Evolutionary conservation across 2,329 filamentous ascomycete species (phyloP).

Genomic region (Grosmannia clavigera): DNA sequence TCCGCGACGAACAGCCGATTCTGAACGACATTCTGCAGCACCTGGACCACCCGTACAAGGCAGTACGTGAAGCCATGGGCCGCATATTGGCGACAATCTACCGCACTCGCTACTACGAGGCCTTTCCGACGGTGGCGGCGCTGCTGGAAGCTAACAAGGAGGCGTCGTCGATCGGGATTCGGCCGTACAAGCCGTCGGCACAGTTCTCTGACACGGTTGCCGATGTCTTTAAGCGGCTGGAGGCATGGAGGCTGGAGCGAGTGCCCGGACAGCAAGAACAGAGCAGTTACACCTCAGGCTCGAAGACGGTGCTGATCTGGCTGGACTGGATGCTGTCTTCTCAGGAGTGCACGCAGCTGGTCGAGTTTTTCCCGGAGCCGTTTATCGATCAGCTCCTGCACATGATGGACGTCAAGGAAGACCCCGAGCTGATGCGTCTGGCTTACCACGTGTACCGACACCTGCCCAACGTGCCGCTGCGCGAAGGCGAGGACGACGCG

Average conservation of each 20-base stretch:
- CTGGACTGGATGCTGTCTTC: constrained; percentile 83
- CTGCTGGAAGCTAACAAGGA: constrained; percentile 69
- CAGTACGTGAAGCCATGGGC: constrained; percentile 89
- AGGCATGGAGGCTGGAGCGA: constrained; percentile 77
- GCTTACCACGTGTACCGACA: constrained; percentile 97
- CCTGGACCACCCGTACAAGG: constrained; percentile 95
- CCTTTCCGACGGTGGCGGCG: constrained; percentile 65
- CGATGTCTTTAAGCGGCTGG: constrained; percentile 65
- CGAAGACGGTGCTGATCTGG: constrained; percentile 93
- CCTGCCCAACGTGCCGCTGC: constrained; percentile 87
- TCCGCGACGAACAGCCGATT: constrained; percentile 79
- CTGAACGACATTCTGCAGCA: constrained; percentile 80
- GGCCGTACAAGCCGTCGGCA: constrained; percentile 66
- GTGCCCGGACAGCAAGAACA: constrained; percentile 82
- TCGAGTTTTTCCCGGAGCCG: constrained; percentile 77
- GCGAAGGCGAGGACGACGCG: constrained; percentile 67
- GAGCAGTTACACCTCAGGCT: constrained; percentile 87
- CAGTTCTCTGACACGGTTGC: constrained; percentile 63
- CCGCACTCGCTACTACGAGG: constrained; percentile 86
- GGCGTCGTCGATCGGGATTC: constrained; percentile 69
- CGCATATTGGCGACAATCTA: constrained; percentile 79
- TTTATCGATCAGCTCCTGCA: constrained; percentile 91
- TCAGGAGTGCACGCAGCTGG: constrained; percentile 82
- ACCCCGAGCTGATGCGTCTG: constrained; percentile 84
- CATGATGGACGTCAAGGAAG: constrained; percentile 99